phyloP scores from a whole-genome alignment of 1,284 basidiomycete species.

The Filobasidium uniguttulatum region DNA sequence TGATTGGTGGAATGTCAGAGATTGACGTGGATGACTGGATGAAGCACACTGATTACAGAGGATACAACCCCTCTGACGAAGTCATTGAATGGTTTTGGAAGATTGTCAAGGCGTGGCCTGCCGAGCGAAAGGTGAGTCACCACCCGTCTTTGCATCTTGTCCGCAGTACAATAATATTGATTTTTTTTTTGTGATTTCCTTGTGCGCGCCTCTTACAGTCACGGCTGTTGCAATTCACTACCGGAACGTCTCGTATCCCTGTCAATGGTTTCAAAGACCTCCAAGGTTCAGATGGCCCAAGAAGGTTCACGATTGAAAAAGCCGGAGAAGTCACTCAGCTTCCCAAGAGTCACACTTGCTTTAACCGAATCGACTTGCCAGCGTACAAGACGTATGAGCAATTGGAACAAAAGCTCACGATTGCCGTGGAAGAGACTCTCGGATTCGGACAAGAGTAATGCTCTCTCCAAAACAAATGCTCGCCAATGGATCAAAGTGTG shows the following conservation, averaged over 20 bases:
- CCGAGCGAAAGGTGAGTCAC: slow-evolving; percentile 61
- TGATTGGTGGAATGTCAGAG: slow-evolving; percentile 98
- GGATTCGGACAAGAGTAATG: slow-evolving; percentile 39
- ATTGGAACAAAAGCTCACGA: slow-evolving; percentile 73
- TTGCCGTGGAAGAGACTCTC: slow-evolving; percentile 61
- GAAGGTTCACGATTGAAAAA: slow-evolving; percentile 91
- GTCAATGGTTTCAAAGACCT: slow-evolving; percentile 99
- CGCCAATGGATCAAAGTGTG: no score
- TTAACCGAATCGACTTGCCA: slow-evolving; percentile 70
- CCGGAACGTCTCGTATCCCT: slow-evolving; percentile 90
- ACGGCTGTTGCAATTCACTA: slow-evolving; percentile 87
- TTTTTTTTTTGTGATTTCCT: slow-evolving; percentile 3
- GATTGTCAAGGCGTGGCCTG: slow-evolving; percentile 87
- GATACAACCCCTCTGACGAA: slow-evolving; percentile 51
- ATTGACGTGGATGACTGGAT: slow-evolving; percentile 65
- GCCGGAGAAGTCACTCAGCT: slow-evolving; percentile 80
- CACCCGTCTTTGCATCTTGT: no score
- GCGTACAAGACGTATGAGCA: slow-evolving; percentile 82
- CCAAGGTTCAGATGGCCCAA: slow-evolving; percentile 90
- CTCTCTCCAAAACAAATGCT: no score
- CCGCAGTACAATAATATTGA: no score
- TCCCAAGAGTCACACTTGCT: slow-evolving; percentile 76
- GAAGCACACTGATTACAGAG: slow-evolving; percentile 49
- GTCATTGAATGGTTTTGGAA: slow-evolving; percentile 99
- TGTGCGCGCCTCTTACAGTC: slow-evolving; percentile 41